phyloP scores from a whole-genome alignment of 345 rosid species.

The Anastatica hierochuntica region DNA sequence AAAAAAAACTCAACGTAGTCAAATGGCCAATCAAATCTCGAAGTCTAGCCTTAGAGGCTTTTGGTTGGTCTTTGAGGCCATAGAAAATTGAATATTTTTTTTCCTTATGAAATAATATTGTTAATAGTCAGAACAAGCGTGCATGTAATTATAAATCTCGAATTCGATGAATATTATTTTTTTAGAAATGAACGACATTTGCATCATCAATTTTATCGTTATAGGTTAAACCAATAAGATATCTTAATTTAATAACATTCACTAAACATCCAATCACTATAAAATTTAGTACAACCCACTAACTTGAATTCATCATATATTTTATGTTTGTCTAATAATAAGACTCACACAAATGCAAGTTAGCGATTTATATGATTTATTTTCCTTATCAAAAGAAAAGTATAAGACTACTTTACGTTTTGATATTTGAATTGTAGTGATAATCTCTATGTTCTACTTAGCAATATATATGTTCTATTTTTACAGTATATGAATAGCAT shows the following conservation, averaged over 20 bases:
- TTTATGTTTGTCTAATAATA: constrained; percentile 11
- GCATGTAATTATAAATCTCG: neutral
- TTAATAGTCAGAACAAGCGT: constrained; percentile 5
- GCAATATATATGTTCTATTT: no score
- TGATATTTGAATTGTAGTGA: neutral
- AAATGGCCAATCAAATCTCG: constrained; percentile 9
- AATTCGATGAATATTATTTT: neutral
- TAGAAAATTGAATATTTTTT: neutral
- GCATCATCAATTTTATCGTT: constrained; percentile 21
- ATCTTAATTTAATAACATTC: constrained; percentile 17
- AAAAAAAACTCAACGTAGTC: constrained; percentile 12
- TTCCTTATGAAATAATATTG: neutral
- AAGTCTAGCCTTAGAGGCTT: constrained; percentile 17
- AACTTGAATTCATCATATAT: constrained; percentile 16
- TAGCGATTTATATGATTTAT: neutral
- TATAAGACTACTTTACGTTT: neutral
- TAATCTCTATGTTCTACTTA: no score
- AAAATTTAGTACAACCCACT: constrained; percentile 11
- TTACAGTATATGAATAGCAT: no score
- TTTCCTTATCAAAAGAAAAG: constrained; percentile 7
- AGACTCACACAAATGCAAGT: neutral
- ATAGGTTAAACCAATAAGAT: constrained; percentile 20
- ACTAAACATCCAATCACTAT: constrained; percentile 14
- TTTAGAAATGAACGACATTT: neutral
- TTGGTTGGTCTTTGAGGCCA: constrained; percentile 17